phyloP scores from a whole-genome alignment of 768 basidiomycete species.

The Trametes villosa region DNA sequence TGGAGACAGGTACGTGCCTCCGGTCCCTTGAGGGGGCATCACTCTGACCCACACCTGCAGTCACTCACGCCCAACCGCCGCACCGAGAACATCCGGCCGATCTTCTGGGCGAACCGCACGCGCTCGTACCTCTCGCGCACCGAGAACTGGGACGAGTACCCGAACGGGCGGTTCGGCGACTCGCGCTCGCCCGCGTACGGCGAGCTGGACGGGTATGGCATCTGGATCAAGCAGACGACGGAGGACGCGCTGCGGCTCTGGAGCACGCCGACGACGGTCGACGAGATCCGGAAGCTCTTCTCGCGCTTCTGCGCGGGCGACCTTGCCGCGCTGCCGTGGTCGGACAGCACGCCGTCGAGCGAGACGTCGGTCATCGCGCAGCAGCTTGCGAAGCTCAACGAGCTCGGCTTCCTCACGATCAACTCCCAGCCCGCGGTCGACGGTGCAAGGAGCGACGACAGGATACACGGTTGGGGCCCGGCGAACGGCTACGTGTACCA shows the following conservation, averaged over 20 bases:
- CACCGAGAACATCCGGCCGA: slow-evolving; percentile 91
- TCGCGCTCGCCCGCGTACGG: slow-evolving; percentile 97
- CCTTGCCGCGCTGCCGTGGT: slow-evolving; percentile 90
- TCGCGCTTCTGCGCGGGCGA: slow-evolving; percentile 78
- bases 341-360: slow-evolving; percentile 80
- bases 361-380: slow-evolving; percentile 84
- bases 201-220: slow-evolving; percentile 95
- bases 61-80: slow-evolving; percentile 92
- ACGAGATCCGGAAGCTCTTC: slow-evolving; percentile 78
- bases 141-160: slow-evolving; percentile 99
- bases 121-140: slow-evolving; percentile 96
- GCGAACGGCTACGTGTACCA: slow-evolving; percentile 94
- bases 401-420: slow-evolving; percentile 92
- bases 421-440: slow-evolving; percentile 97
- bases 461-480: slow-evolving; percentile 92
- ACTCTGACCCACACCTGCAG: slow-evolving; percentile 42
- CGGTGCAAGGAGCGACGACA: slow-evolving; percentile 83
- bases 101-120: slow-evolving; percentile 98
- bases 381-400: slow-evolving; percentile 84
- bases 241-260: slow-evolving; percentile 87
- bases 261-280: slow-evolving; percentile 73
- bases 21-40: neutral
- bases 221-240: slow-evolving; percentile 91
- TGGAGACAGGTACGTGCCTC: slow-evolving; percentile 84
- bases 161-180: slow-evolving; percentile 98